A percentile compares a stretch with the other conserved stretches of the same genome.
Evolutionary conservation across 768 basidiomycete genomes (phyloP).

Genomic region (Lentinula raphanica): DNA sequence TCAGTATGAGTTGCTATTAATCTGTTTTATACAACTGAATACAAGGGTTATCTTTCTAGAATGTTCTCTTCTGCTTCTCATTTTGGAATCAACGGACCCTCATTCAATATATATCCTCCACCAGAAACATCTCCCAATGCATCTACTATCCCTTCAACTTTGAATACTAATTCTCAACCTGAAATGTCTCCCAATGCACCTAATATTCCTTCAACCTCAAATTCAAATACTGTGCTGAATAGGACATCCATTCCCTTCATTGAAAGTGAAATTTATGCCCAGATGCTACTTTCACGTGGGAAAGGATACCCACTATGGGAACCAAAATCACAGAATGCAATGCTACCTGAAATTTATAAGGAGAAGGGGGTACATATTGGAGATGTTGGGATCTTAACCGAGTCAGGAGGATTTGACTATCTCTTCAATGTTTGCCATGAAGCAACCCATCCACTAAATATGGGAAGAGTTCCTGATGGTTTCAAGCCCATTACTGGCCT

Average conservation of each 20-base stretch:
- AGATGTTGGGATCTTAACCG: conserved; percentile 2
- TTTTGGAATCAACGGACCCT: too few species aligned
- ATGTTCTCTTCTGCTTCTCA: too few species aligned
- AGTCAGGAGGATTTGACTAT: neutral
- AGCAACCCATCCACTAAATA: neutral
- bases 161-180: too few species aligned
- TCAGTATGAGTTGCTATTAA: too few species aligned
- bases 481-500: neutral
- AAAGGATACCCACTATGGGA: conserved; percentile 2
- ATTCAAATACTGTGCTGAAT: too few species aligned
- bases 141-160: too few species aligned
- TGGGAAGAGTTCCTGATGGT: neutral
- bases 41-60: too few species aligned
- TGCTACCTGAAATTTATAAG: neutral
- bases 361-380: neutral
- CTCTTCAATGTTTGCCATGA: conserved; percentile 1
- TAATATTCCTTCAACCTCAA: neutral
- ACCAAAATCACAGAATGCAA: neutral
- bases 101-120: too few species aligned
- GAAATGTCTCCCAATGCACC: too few species aligned
- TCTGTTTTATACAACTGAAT: too few species aligned
- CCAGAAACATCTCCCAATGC: too few species aligned
- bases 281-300: neutral
- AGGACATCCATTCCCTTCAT: neutral
- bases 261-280: neutral